Base-by-base conservation (phyloP, 306 rosid genomes). In the Dryas octopetala region DNA sequence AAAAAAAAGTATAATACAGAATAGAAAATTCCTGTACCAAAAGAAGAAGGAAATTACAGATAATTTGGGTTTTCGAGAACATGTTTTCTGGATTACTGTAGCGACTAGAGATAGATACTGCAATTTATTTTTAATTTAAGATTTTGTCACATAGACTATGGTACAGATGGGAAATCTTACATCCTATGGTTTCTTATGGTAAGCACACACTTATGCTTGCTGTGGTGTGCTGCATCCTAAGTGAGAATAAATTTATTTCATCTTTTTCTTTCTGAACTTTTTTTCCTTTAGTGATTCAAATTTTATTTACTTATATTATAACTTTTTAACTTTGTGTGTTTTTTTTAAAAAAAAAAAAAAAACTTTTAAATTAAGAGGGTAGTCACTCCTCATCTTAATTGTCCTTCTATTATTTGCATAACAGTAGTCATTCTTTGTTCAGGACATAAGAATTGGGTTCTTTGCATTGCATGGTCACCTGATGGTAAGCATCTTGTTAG, bases 371-470 rank as follows among this genome's bases (percentile, higher is more conserved):
- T 26, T 28, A 38, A 61, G 19, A 62, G 19, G 47, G 16, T 62
- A 40, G 68, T 73, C 62, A n/a, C 13, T 60, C 41, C 13, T 46
- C 17, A 19, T 17, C 2, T 9, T 8, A 7, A 49, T 66, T 6
- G 12, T 40, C 53, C 61, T 70, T 11, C 47, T 28, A 48, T 58
- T 66, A 51, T 14, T 63, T 78, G 17, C 38, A 50, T 80, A 40
- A 74, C 75, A 26, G 59, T 53, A 49, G 50, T 32, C 70, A 54
- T 52, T 63, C 41, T 78, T 71, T 80, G 67, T 70, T 62, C 84
- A 95, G 97, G 99, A 66, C 97, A 95, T 83, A 90, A 81, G 83
- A 95, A 88, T 78, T 92, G 96, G 97, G 99, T 95, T 74, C 99
- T 95, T 66, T 90, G 89, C 75, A 86, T 92, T 86, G 92, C 93